Evolutionary conservation across 805 yeast genomes (phyloP).

Genomic region (Ogataea polymorpha): DNA sequence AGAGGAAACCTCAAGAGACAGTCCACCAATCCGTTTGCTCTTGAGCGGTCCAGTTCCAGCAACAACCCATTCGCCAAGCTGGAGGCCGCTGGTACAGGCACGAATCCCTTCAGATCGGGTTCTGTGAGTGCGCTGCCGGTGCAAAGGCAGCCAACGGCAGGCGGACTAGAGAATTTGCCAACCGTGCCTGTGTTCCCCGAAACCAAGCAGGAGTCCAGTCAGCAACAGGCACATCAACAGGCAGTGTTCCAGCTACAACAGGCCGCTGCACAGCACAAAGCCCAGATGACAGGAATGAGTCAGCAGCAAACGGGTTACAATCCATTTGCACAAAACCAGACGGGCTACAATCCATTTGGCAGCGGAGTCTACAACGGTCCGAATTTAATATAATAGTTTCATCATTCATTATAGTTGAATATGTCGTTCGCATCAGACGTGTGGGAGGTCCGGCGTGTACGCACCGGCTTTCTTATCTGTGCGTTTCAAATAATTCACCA

Average conservation of each 20-base stretch:
- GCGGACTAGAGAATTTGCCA: slow-evolving; percentile 65
- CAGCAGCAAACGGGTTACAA: slow-evolving; percentile 13
- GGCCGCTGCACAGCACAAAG: slow-evolving; percentile 15
- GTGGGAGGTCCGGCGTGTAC: slow-evolving; percentile 14
- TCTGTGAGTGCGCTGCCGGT: slow-evolving; percentile 22
- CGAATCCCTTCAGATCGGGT: slow-evolving; percentile 54
- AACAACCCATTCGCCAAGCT: slow-evolving; percentile 29
- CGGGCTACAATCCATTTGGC: slow-evolving; percentile 13
- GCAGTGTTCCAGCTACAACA: slow-evolving; percentile 24
- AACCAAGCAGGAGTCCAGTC: slow-evolving; percentile 34
- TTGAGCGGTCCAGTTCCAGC: slow-evolving; percentile 8
- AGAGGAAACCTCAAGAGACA: slow-evolving; percentile 24
- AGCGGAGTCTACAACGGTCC: slow-evolving; percentile 30
- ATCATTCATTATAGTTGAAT: not conserved
- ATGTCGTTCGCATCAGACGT: not conserved
- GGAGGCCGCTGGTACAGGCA: slow-evolving; percentile 40
- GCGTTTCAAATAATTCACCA: slow-evolving; percentile 24
- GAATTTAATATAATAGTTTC: slow-evolving; percentile 19
- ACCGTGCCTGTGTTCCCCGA: slow-evolving; percentile 70
- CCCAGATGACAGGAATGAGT: slow-evolving; percentile 1
- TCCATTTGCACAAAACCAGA: slow-evolving; percentile 9
- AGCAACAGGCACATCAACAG: slow-evolving; percentile 19
- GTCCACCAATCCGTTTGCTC: slow-evolving; percentile 32
- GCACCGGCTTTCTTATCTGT: slow-evolving; percentile 33
- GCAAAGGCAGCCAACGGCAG: slow-evolving; percentile 61